phyloP scores from a whole-genome alignment of 495 filamentous ascomycete genomes.

The Halenospora varia region DNA sequence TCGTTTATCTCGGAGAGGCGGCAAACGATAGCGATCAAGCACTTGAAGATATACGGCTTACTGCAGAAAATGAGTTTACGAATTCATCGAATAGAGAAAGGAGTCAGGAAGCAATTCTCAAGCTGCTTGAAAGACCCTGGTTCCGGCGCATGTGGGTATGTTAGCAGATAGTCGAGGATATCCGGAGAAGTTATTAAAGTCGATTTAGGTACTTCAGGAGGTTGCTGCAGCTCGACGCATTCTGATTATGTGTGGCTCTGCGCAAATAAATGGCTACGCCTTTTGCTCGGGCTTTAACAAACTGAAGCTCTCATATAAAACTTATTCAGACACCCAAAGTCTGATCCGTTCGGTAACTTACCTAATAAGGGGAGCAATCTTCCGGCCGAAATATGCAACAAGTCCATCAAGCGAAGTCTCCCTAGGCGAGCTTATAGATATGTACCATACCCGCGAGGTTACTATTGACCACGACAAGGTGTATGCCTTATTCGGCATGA shows the following conservation, averaged over 20 bases:
- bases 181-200: conserved; percentile 3
- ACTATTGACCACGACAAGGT: conserved; percentile 30
- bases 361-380: conserved; percentile 27
- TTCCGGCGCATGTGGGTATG: conserved; percentile 32
- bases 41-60: conserved; percentile 18
- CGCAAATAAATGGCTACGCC: conserved; percentile 24
- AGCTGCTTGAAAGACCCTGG: conserved; percentile 24
- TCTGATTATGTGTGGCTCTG: conserved; percentile 25
- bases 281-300: conserved; percentile 13
- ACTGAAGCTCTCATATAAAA: conserved; percentile 9
- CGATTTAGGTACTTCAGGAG: conserved; percentile 32
- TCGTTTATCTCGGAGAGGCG: conserved; percentile 30
- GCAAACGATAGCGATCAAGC: conserved; percentile 22
- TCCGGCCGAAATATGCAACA: conserved; percentile 20
- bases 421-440: conserved; percentile 27
- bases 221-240: conserved; percentile 27
- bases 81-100: conserved; percentile 6
- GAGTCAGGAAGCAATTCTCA: conserved; percentile 3
- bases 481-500: conserved; percentile 34
- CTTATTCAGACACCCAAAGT: conserved; percentile 8
- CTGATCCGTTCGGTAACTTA: conserved; percentile 24
- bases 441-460: conserved; percentile 29
- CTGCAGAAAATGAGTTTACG: conserved; percentile 7
- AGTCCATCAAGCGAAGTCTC: conserved; percentile 15
- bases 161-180: background rate